Evolutionary conservation across 208 protist genomes (phyloP).

Genomic region (Trypanosoma platydactyli): DNA sequence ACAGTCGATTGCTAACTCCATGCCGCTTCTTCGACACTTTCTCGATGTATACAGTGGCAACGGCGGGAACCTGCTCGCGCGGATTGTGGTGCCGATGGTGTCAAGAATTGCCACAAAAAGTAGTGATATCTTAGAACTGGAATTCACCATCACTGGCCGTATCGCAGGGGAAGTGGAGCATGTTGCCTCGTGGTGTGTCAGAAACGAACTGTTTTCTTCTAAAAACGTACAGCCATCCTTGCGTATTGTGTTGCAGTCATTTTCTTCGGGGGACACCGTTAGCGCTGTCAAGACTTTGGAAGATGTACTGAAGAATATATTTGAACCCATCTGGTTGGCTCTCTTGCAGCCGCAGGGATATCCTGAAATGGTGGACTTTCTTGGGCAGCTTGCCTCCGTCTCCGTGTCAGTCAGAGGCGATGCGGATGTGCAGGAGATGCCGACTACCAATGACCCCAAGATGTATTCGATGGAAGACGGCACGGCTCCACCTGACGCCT

Average conservation of each 20-base stretch:
- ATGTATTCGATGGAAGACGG: constrained; percentile 23
- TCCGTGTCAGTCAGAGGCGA: constrained; percentile 40
- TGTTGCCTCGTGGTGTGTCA: constrained; percentile 66
- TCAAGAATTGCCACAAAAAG: constrained; percentile 28
- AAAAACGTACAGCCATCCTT: constrained; percentile 43
- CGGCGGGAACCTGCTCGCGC: constrained; percentile 41
- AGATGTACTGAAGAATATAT: constrained; percentile 95
- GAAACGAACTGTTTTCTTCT: constrained; percentile 44
- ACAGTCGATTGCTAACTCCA: constrained; percentile 21
- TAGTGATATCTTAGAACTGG: constrained; percentile 55
- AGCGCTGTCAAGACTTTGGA: constrained; percentile 23
- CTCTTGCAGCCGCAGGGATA: constrained; percentile 77
- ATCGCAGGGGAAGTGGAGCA: constrained; percentile 45
- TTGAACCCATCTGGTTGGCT: constrained; percentile 97
- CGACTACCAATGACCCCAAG: constrained; percentile 23
- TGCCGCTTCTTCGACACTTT: constrained; percentile 44
- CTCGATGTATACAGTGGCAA: constrained; percentile 42
- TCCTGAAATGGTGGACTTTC: constrained; percentile 86
- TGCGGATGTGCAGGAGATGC: constrained; percentile 57
- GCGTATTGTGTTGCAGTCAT: constrained; percentile 43
- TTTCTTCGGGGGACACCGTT: neutral
- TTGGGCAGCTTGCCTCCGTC: constrained; percentile 92
- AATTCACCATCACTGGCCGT: constrained; percentile 66
- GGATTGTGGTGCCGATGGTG: constrained; percentile 48
- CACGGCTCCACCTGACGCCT: constrained; percentile 95